phyloP scores from a whole-genome alignment of 805 yeast genomes.

The Tetrapisispora phaffii region DNA sequence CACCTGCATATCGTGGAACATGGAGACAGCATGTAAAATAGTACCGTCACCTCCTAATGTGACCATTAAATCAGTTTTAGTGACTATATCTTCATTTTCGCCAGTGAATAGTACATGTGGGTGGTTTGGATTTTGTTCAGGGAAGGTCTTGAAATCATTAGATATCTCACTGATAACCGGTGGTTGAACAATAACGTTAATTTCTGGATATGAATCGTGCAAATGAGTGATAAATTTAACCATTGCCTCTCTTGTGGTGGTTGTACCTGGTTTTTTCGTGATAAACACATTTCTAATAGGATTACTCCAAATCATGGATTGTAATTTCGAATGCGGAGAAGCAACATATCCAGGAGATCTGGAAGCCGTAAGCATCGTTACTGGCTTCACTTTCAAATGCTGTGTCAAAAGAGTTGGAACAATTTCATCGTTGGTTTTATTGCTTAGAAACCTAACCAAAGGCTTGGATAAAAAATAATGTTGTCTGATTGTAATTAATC shows the following conservation, averaged over 20 bases:
- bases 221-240: conserved; percentile 53
- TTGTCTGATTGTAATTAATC: not conserved
- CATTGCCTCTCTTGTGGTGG: conserved; percentile 55
- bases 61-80: conserved; percentile 68
- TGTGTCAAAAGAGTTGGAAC: not conserved
- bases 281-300: conserved; percentile 68
- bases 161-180: conserved; percentile 65
- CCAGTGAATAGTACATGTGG: conserved; percentile 51
- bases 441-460: not conserved
- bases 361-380: conserved; percentile 22
- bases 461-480: not conserved
- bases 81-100: conserved; percentile 41
- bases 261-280: conserved; percentile 78
- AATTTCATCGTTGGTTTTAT: conserved; percentile 2
- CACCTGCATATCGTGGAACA: conserved; percentile 58
- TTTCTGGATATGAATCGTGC: conserved; percentile 51
- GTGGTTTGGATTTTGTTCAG: conserved; percentile 21
- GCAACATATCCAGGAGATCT: conserved; percentile 43
- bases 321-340: conserved; percentile 50
- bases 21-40: conserved; percentile 70
- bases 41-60: conserved; percentile 98
- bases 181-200: conserved; percentile 68
- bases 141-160: conserved; percentile 17
- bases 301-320: conserved; percentile 57
- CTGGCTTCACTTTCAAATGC: conserved; percentile 20